phyloP scores from a whole-genome alignment of 2,329 filamentous ascomycete species.

The Teratosphaeria viscida region DNA sequence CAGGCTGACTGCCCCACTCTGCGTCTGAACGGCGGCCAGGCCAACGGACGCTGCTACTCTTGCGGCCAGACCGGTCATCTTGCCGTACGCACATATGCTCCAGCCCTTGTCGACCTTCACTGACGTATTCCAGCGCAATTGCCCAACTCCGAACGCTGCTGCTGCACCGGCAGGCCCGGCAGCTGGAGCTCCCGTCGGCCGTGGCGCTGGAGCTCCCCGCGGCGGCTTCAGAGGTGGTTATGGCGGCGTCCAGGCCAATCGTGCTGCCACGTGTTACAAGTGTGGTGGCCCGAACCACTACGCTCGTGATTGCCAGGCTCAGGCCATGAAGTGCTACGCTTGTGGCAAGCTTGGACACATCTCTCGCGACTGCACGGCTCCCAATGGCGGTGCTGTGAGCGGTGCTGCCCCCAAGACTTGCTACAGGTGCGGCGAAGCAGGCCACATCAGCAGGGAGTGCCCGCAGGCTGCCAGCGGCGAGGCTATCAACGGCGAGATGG shows the following conservation, averaged over 20 bases:
- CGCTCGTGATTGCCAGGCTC: slow-evolving; percentile 93
- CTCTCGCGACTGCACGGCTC: slow-evolving; percentile 87
- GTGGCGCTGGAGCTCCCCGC: slow-evolving; percentile 54
- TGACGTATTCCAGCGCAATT: slow-evolving; percentile 53
- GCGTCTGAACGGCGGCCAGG: slow-evolving; percentile 70
- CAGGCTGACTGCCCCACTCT: slow-evolving; percentile 98
- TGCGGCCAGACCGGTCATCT: slow-evolving; percentile 89
- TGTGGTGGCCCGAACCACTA: slow-evolving; percentile 89
- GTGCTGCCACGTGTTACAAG: slow-evolving; percentile 58
- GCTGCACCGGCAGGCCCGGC: slow-evolving; percentile 26
- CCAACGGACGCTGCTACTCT: slow-evolving; percentile 88
- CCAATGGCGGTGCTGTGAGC: slow-evolving; percentile 91
- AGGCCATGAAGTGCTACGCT: slow-evolving; percentile 97
- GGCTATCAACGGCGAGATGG: slow-evolving; percentile 3
- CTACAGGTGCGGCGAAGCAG: slow-evolving; percentile 92
- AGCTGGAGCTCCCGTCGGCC: slow-evolving; percentile 36
- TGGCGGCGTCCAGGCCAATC: slow-evolving; percentile 47
- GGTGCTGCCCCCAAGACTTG: slow-evolving; percentile 87
- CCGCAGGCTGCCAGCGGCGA: slow-evolving; percentile 48
- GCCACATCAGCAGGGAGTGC: slow-evolving; percentile 94
- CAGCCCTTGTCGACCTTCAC: background rate
- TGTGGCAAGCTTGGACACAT: slow-evolving; percentile 94
- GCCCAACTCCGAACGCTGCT: slow-evolving; percentile 62
- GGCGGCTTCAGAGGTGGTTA: slow-evolving; percentile 61
- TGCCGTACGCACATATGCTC: slow-evolving; percentile 51